Percentiles rank a stretch among this genome's conserved stretches.
These are phyloP conservation scores for Polychaeton citri DNA, from an alignment of 2,329 filamentous ascomycete species.

Conservation along the genomic window DNA sequence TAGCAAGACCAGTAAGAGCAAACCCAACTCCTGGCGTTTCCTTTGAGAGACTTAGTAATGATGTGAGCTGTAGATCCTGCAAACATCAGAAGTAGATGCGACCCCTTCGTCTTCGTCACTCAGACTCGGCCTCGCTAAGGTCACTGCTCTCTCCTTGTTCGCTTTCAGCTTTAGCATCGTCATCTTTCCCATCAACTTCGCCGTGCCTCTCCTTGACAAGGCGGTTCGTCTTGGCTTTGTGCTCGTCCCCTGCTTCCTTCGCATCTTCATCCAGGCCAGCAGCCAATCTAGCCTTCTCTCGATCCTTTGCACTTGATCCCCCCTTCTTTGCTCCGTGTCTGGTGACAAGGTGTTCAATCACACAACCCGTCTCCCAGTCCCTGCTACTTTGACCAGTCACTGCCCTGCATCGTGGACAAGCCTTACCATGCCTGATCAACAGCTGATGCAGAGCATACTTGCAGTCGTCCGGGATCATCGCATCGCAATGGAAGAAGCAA, in stretches of 20 bases:
- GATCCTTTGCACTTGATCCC: conserved; percentile 14
- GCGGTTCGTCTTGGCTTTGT: too few species aligned
- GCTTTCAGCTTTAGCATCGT: background rate
- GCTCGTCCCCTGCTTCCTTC: conserved; percentile 52
- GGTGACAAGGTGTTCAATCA: conserved; percentile 49
- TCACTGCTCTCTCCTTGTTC: background rate
- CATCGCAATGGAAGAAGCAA: conserved; percentile 47
- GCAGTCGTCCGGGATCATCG: conserved; percentile 45
- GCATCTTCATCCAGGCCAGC: conserved; percentile 66
- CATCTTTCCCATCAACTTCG: background rate
- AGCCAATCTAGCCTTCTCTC: conserved; percentile 51
- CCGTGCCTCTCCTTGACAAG: background rate
- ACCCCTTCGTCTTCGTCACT: too few species aligned
- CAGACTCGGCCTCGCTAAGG: background rate
- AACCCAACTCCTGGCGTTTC: too few species aligned
- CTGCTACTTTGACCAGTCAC: conserved; percentile 46
- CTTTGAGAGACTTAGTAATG: too few species aligned
- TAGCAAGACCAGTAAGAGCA: too few species aligned
- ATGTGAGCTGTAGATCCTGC: too few species aligned
- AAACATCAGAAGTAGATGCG: too few species aligned
- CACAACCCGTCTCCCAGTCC: conserved; percentile 51
- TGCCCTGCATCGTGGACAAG: conserved; percentile 46
- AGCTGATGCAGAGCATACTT: conserved; percentile 52
- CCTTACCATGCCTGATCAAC: conserved; percentile 49
- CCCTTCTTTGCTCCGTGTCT: conserved; percentile 43